A percentile compares a stretch with the other conserved stretches of the same genome.
These are phyloP conservation scores for Leccinellum albellum DNA, from an alignment of 768 basidiomycete species.

Conservation along the genomic window DNA sequence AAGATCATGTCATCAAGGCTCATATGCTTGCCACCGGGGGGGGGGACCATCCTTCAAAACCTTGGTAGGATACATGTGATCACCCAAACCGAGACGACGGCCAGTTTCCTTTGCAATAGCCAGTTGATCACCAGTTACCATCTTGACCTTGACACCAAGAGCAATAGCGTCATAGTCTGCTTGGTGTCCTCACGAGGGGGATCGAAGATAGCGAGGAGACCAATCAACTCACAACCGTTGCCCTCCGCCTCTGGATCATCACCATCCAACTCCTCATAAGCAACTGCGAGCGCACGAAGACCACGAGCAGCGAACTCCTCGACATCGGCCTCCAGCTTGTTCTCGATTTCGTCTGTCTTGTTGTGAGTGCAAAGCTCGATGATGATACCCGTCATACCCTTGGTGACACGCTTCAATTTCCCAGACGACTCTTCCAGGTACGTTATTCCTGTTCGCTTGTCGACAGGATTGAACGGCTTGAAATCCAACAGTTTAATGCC, in stretches of 20 bases:
- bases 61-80: slow-evolving; percentile 99
- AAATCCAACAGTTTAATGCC: slow-evolving; percentile 97
- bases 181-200: slow-evolving; percentile 98
- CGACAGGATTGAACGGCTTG: slow-evolving; percentile 99
- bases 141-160: slow-evolving; percentile 98
- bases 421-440: slow-evolving; percentile 94
- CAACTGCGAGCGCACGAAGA: slow-evolving; percentile 93
- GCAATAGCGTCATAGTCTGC: slow-evolving; percentile 96
- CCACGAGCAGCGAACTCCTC: slow-evolving; percentile 95
- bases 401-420: slow-evolving; percentile 96
- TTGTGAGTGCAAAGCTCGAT: slow-evolving; percentile 96
- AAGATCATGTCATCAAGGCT: slow-evolving; percentile 97
- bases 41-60: slow-evolving; percentile 97
- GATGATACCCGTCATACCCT: slow-evolving; percentile 99
- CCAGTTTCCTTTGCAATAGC: slow-evolving; percentile 99
- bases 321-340: slow-evolving; percentile 88
- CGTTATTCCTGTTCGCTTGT: slow-evolving; percentile 99
- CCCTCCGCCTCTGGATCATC: slow-evolving; percentile 83
- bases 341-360: slow-evolving; percentile 92
- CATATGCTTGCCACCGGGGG: slow-evolving; percentile 77
- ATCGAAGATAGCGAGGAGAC: slow-evolving; percentile 96
- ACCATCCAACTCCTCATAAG: slow-evolving; percentile 87
- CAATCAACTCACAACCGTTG: slow-evolving; percentile 95
- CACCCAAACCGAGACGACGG: slow-evolving; percentile 94
- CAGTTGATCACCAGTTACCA: slow-evolving; percentile 99